Percentiles rank a stretch among this genome's conserved stretches.
Evolutionary conservation across 805 yeast species (phyloP).

Genomic region (Wickerhamiella allomyrinae): DNA sequence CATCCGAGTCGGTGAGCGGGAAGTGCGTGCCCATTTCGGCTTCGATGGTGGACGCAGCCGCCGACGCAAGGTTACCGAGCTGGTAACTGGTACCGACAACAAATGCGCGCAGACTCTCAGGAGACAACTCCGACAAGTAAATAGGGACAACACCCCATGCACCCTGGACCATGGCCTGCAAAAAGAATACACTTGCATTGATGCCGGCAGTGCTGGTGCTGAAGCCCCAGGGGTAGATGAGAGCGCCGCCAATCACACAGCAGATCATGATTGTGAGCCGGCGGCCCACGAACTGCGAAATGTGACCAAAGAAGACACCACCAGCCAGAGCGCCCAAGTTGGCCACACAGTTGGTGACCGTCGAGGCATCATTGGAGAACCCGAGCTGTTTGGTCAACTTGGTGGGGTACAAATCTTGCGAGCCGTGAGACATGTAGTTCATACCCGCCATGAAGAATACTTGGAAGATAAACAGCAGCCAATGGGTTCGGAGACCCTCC

Average conservation of each 20-base stretch:
- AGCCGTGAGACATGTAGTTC: conserved; percentile 60
- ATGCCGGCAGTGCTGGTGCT: conserved; percentile 31
- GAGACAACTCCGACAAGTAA: conserved; percentile 50
- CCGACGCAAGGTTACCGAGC: conserved; percentile 57
- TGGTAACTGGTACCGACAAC: conserved; percentile 52
- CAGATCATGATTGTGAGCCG: conserved; percentile 40
- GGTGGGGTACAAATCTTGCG: conserved; percentile 62
- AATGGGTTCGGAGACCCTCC: conserved; percentile 33
- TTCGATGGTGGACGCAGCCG: conserved; percentile 61
- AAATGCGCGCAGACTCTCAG: conserved; percentile 48
- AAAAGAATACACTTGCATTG: conserved; percentile 47
- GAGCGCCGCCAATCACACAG: conserved; percentile 41
- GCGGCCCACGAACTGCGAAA: conserved; percentile 46
- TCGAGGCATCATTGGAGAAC: conserved; percentile 32
- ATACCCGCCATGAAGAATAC: conserved; percentile 53
- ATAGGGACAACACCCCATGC: conserved; percentile 64
- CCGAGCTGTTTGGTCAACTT: conserved; percentile 40
- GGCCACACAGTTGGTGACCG: conserved; percentile 48
- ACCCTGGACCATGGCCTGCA: conserved; percentile 56
- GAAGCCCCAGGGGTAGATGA: conserved; percentile 51
- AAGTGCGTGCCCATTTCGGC: conserved; percentile 45
- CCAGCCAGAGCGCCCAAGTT: conserved; percentile 58
- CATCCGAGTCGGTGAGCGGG: conserved; percentile 32
- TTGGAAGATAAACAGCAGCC: conserved; percentile 46
- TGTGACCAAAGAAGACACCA: conserved; percentile 44